Conservation (phyloP, 73 alveolate species). For the Effrenium voratum region DNA sequence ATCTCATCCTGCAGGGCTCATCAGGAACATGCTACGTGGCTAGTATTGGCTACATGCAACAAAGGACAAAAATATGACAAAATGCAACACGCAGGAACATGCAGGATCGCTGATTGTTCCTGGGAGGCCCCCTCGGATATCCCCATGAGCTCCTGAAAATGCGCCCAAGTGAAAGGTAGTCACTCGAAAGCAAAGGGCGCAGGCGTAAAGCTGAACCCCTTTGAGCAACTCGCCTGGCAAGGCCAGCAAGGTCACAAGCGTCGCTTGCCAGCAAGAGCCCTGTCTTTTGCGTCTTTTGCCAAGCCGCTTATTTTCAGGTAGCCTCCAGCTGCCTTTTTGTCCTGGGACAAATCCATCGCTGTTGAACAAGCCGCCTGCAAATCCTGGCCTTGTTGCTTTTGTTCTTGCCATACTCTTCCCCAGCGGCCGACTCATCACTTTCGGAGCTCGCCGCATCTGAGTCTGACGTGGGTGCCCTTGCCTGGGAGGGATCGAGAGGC, state of each 20-base stretch:
- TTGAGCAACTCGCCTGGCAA: constrained; percentile 46
- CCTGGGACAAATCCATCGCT: background rate
- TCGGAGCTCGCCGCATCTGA: constrained; percentile 4
- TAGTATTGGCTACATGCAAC: background rate
- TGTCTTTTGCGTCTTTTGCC: too few species aligned
- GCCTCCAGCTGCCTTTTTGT: constrained; percentile 29
- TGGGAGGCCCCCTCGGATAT: constrained; percentile 89
- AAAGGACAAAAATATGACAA: too few species aligned
- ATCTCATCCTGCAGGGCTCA: constrained; percentile 38
- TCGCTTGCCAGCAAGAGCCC: too few species aligned
- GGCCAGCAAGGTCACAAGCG: too few species aligned
- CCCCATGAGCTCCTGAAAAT: constrained; percentile 61
- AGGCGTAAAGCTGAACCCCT: constrained; percentile 59
- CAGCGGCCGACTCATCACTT: background rate
- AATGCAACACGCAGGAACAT: too few species aligned
- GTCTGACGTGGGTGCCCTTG: background rate
- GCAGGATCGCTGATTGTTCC: too few species aligned
- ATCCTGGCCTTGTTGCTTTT: background rate
- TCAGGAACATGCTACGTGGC: background rate
- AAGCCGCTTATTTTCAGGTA: constrained; percentile 45
- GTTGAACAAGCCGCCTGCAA: background rate
- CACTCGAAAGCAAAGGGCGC: background rate
- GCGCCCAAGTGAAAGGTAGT: background rate
- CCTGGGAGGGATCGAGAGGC: background rate
- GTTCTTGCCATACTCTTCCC: constrained; percentile 19